A percentile compares a stretch with the other conserved stretches of the same genome.
These are phyloP conservation scores for Boletus vinaceobasis DNA, from an alignment of 768 basidiomycete genomes.

Conservation along the genomic window DNA sequence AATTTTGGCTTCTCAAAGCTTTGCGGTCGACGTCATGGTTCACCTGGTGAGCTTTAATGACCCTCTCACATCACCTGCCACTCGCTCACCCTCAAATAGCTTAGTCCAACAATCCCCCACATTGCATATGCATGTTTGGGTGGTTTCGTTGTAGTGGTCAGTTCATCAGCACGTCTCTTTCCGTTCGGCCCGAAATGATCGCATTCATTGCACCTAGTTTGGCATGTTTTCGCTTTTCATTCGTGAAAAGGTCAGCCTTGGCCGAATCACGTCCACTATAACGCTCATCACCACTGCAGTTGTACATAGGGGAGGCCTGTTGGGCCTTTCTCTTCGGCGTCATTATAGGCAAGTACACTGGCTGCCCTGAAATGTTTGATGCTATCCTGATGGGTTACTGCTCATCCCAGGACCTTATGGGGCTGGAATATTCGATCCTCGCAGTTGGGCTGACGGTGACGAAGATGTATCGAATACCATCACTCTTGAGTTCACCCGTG, in stretches of 20 bases:
- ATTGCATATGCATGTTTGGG: conserved; percentile 77
- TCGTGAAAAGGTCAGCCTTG: conserved; percentile 67
- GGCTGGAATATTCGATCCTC: conserved; percentile 77
- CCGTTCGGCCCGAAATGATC: background rate
- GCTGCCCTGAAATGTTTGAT: background rate
- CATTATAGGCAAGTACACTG: conserved; percentile 61
- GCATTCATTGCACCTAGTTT: conserved; percentile 48
- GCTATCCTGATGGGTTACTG: conserved; percentile 1
- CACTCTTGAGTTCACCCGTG: conserved; percentile 84
- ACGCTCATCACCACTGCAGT: conserved; percentile 33
- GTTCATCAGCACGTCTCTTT: conserved; percentile 21
- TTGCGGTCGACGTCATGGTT: conserved; percentile 41
- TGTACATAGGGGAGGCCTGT: conserved; percentile 95
- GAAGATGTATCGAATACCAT: conserved; percentile 62
- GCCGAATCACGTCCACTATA: background rate
- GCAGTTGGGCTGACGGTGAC: conserved; percentile 59
- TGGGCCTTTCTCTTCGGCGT: conserved; percentile 94
- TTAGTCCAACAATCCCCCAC: conserved; percentile 63
- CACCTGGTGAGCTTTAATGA: conserved; percentile 41
- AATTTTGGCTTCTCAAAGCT: background rate
- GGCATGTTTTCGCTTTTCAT: conserved; percentile 94
- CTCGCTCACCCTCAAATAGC: conserved; percentile 10
- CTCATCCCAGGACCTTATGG: conserved; percentile 68
- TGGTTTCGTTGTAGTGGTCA: conserved; percentile 73
- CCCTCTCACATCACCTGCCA: background rate